Percentiles rank a stretch among this genome's conserved stretches.
phyloP scores from a whole-genome alignment of 768 basidiomycete genomes.

The Pulveroboletus frians region DNA sequence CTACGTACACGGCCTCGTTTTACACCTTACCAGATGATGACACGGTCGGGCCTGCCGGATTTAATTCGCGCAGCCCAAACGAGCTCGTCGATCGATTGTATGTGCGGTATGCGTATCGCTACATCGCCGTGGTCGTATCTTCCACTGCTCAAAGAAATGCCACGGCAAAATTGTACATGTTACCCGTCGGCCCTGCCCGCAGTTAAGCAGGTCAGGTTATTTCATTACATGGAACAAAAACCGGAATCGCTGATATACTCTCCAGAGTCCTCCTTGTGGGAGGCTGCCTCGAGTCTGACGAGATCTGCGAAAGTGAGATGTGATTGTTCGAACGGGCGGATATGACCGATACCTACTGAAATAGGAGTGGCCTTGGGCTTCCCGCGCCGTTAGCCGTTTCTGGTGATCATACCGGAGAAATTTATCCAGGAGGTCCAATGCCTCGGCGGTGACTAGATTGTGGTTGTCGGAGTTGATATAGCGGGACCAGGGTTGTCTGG shows the following conservation, averaged over 20 bases:
- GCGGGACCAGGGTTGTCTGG: constrained; percentile 59
- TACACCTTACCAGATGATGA: constrained; percentile 5
- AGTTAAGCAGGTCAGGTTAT: background rate
- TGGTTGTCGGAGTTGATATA: constrained; percentile 59
- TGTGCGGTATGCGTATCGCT: constrained; percentile 9
- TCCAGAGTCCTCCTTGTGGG: constrained; percentile 35
- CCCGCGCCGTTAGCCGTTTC: constrained; percentile 60
- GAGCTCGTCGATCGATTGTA: constrained; percentile 11
- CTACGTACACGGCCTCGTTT: constrained; percentile 30
- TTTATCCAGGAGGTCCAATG: constrained; percentile 62
- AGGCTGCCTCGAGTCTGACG: constrained; percentile 44
- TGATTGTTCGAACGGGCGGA: constrained; percentile 15
- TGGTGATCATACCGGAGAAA: constrained; percentile 66
- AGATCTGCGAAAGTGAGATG: constrained; percentile 35
- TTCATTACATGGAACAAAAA: constrained; percentile 38
- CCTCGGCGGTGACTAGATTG: constrained; percentile 53
- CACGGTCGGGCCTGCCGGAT: constrained; percentile 19
- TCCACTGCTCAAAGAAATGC: constrained; percentile 7
- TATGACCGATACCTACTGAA: constrained; percentile 43
- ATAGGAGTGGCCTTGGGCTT: constrained; percentile 63
- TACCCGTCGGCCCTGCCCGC: constrained; percentile 1
- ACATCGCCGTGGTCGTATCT: constrained; percentile 13
- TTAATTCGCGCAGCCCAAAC: constrained; percentile 11
- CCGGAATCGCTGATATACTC: constrained; percentile 47
- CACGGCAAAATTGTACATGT: constrained; percentile 3